These are phyloP conservation scores for Antarctomyces pellizariae DNA, from an alignment of 495 filamentous ascomycete genomes.

Conservation along the genomic window DNA sequence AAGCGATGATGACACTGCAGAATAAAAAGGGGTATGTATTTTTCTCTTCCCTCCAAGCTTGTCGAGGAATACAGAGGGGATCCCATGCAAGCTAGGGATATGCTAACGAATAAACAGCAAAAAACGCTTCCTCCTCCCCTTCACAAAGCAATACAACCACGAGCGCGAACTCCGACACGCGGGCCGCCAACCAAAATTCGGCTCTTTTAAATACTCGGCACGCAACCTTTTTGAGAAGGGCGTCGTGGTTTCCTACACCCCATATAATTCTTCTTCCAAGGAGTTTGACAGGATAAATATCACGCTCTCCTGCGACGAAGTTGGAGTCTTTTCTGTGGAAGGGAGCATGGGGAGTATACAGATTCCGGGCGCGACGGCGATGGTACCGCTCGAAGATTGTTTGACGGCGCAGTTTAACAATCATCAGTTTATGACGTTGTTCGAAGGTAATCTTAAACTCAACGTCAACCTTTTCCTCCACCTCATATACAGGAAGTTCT, in stretches of 20 bases:
- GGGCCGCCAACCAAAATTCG: slow-evolving; percentile 87
- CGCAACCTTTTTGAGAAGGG: slow-evolving; percentile 78
- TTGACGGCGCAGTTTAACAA: slow-evolving; percentile 94
- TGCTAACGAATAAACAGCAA: slow-evolving; percentile 24
- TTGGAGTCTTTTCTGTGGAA: slow-evolving; percentile 85
- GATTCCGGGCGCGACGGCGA: slow-evolving; percentile 79
- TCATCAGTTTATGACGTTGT: slow-evolving; percentile 81
- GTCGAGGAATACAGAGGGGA: background rate
- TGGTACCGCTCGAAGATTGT: slow-evolving; percentile 79
- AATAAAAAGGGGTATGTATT: slow-evolving; percentile 60
- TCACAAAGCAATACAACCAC: slow-evolving; percentile 97
- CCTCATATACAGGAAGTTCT: slow-evolving; percentile 95
- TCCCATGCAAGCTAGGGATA: slow-evolving; percentile 2
- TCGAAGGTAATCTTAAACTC: slow-evolving; percentile 65
- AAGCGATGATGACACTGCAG: slow-evolving; percentile 95
- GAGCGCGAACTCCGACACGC: slow-evolving; percentile 79
- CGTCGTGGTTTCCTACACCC: slow-evolving; percentile 71
- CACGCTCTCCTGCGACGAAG: slow-evolving; percentile 81
- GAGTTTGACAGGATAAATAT: slow-evolving; percentile 84
- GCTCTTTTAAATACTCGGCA: slow-evolving; percentile 88
- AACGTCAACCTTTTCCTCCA: slow-evolving; percentile 94
- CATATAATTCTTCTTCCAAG: slow-evolving; percentile 46
- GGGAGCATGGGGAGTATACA: slow-evolving; percentile 83
- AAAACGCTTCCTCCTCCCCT: slow-evolving; percentile 83
- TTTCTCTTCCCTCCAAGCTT: background rate